Percentiles rank a stretch among this genome's conserved stretches.
Conservation (phyloP, 2,329 filamentous ascomycete species). For the Fusarium sp. region DNA sequence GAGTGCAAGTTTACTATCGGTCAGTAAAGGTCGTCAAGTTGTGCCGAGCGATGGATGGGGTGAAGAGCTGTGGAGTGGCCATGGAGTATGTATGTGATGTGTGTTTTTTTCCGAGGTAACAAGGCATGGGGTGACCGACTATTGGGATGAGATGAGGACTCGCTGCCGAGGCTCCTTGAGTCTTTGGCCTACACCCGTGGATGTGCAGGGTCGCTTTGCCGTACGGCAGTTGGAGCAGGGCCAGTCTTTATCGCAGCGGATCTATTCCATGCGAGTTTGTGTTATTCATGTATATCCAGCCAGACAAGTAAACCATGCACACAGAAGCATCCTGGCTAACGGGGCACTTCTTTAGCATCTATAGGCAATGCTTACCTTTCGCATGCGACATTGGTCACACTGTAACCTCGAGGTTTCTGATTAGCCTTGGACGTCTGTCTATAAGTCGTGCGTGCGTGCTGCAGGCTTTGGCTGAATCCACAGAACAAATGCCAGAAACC, state of each 20-base stretch:
- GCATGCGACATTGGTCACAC: constrained; percentile 57
- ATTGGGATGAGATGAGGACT: constrained; percentile 68
- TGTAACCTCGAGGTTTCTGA: constrained; percentile 32
- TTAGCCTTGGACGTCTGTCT: constrained; percentile 10
- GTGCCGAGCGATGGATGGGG: background rate
- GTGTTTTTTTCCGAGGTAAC: background rate
- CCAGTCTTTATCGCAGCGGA: constrained; percentile 66
- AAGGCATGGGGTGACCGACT: constrained; percentile 53
- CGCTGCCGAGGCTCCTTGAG: constrained; percentile 64
- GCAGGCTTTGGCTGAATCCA: background rate
- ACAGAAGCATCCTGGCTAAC: constrained; percentile 10
- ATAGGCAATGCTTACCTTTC: constrained; percentile 49
- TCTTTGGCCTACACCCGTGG: constrained; percentile 62
- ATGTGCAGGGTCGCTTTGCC: constrained; percentile 62
- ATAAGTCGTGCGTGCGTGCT: background rate
- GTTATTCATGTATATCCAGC: constrained; percentile 31
- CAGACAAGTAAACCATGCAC: background rate
- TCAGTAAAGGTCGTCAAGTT: constrained; percentile 9
- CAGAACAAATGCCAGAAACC: background rate
- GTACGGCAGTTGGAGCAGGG: constrained; percentile 67
- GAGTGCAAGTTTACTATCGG: background rate
- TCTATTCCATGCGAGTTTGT: constrained; percentile 50
- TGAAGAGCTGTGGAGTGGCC: background rate
- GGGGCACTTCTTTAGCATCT: constrained; percentile 4
- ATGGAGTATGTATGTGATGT: constrained; percentile 7